phyloP scores from a whole-genome alignment of 441 rosid genomes.

The Theobroma grandiflorum region DNA sequence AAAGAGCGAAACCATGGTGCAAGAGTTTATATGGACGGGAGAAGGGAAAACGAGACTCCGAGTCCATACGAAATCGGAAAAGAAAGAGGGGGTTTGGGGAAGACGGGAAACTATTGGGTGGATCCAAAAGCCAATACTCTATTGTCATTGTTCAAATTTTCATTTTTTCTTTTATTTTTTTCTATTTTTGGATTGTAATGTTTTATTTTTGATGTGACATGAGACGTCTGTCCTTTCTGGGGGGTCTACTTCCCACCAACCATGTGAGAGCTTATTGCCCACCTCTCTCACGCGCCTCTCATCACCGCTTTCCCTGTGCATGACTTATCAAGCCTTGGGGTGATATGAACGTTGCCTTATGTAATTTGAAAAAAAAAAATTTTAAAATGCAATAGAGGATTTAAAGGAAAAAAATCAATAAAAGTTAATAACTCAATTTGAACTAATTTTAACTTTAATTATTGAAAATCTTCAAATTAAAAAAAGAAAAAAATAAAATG shows the following conservation, averaged over 20 bases:
- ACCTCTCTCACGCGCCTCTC: neutral
- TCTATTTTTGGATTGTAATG: neutral
- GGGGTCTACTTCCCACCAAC: neutral
- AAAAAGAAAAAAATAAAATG: no score
- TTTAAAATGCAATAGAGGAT: neutral
- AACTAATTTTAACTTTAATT: no score
- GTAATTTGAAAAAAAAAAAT: neutral
- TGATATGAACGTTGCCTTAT: neutral
- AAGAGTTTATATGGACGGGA: neutral
- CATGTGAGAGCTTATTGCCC: neutral
- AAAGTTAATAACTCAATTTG: no score
- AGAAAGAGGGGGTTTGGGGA: neutral
- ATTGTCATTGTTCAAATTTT: neutral
- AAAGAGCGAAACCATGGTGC: neutral
- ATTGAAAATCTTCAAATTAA: no score
- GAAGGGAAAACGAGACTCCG: slow-evolving; percentile 14
- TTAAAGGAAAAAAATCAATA: no score
- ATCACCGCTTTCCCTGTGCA: neutral
- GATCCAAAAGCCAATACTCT: slow-evolving; percentile 32
- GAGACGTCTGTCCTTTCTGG: neutral
- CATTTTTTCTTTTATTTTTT: neutral
- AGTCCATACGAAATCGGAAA: neutral
- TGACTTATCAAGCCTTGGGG: neutral
- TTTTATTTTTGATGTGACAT: slow-evolving; percentile 13
- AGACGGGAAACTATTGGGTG: slow-evolving; percentile 3